These are phyloP conservation scores for Cordyceps farinosa DNA, from an alignment of 2,329 filamentous ascomycete genomes.

Conservation along the genomic window DNA sequence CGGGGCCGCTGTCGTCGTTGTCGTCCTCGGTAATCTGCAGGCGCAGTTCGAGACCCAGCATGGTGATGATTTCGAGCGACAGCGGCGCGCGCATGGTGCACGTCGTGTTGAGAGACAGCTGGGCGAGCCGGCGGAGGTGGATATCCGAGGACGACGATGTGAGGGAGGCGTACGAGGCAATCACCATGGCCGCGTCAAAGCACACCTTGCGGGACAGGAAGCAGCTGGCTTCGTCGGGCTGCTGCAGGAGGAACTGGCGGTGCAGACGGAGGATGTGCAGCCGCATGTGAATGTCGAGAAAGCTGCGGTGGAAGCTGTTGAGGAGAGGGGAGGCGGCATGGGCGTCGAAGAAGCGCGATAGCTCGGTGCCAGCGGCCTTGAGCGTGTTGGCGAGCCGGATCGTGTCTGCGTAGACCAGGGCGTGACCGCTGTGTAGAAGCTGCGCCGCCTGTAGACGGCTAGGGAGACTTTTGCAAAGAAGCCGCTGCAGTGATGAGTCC, in stretches of 20 bases:
- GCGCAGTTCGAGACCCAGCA: conserved; percentile 10
- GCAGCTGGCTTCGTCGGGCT: conserved; percentile 1
- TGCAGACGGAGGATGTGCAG: conserved; percentile 6
- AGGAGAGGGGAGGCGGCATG: background rate
- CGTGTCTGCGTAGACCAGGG: background rate
- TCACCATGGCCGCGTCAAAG: conserved; percentile 3
- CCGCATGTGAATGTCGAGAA: conserved; percentile 7
- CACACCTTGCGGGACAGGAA: conserved; percentile 6
- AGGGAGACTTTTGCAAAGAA: background rate
- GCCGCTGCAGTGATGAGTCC: background rate
- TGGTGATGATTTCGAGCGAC: conserved; percentile 10
- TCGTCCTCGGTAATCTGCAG: conserved; percentile 9
- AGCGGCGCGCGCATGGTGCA: conserved; percentile 4
- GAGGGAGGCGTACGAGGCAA: background rate
- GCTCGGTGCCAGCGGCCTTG: background rate
- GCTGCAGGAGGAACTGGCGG: conserved; percentile 4
- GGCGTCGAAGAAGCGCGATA: conserved; percentile 3
- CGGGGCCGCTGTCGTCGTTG: background rate
- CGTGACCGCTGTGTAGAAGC: background rate
- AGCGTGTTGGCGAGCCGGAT: background rate
- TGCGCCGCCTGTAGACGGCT: background rate
- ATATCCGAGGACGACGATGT: background rate
- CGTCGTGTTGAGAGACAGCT: background rate
- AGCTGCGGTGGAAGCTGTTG: conserved; percentile 4
- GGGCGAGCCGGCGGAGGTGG: background rate